Evolutionary conservation across 2,329 filamentous ascomycete species (phyloP).

Genomic region (Daldinia sp.): DNA sequence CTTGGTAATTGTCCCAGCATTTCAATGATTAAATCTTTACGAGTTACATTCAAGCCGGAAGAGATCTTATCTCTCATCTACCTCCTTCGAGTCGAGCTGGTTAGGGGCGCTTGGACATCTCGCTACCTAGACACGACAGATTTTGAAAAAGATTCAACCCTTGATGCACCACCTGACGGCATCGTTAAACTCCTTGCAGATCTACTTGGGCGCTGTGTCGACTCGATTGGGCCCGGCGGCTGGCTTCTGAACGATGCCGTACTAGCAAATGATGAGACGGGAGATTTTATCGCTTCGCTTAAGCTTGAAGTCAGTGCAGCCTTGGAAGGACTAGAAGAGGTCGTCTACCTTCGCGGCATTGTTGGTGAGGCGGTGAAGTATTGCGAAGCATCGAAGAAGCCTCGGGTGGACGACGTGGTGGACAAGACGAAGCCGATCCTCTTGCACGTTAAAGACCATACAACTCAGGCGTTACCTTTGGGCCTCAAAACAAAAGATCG

Average conservation of each 20-base stretch:
- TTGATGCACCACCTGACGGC: slow-evolving; percentile 69
- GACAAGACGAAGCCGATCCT: slow-evolving; percentile 60
- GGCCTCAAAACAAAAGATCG: slow-evolving; percentile 73
- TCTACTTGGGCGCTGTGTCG: slow-evolving; percentile 78
- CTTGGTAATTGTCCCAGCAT: slow-evolving; percentile 73
- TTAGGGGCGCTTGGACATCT: slow-evolving; percentile 80
- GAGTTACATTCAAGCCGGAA: slow-evolving; percentile 71
- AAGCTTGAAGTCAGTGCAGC: slow-evolving; percentile 77
- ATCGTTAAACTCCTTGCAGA: slow-evolving; percentile 78
- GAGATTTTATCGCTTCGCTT: slow-evolving; percentile 74
- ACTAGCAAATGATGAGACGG: slow-evolving; percentile 65
- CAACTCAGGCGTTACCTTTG: slow-evolving; percentile 71
- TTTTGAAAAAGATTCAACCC: slow-evolving; percentile 60
- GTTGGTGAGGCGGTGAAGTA: slow-evolving; percentile 76
- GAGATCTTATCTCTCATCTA: slow-evolving; percentile 79
- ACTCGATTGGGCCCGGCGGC: slow-evolving; percentile 79
- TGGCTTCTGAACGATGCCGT: slow-evolving; percentile 76
- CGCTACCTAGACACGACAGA: slow-evolving; percentile 73
- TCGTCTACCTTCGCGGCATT: slow-evolving; percentile 71
- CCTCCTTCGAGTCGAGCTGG: slow-evolving; percentile 78
- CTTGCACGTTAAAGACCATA: slow-evolving; percentile 60
- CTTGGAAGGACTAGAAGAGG: slow-evolving; percentile 78
- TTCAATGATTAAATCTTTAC: slow-evolving; percentile 72
- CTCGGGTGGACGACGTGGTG: slow-evolving; percentile 41
- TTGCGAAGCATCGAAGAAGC: slow-evolving; percentile 56